Evolutionary conservation across 345 rosid species (phyloP), one percentile per base, ranked within the genome.

Genomic region (Gossypium mustelinum): DNA sequence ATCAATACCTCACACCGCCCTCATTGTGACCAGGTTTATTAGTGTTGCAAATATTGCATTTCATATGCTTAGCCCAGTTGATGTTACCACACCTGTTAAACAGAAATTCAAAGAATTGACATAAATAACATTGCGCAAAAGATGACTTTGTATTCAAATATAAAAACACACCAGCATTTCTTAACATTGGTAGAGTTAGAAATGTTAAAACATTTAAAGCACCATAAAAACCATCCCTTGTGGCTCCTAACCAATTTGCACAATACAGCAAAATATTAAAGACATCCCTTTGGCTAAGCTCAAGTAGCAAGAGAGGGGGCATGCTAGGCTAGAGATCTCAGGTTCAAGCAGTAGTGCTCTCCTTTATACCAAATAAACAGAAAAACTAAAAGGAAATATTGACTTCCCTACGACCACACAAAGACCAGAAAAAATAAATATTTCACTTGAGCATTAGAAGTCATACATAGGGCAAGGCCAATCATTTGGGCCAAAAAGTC

Each of bases 391-490:
- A 61, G 20, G n/a, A 18, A 44, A 66, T 20, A n/a, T 48, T 14
- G 72, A 68, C 72, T 24, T 8, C 13, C 11, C 20, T 47, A 61
- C 14, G 4, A 18, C 39, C 51, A 65, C 27, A 55, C 58, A 57
- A 61, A 16, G 17, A 70, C 22, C 16, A 59, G 11, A 14, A 58
- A 48, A 11, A 64, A 18, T 18, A 39, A 13, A 14, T 7, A 52
- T 60, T 43, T 68, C 61, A 57, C 5, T 57, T 41, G 73, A 44
- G 63, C 51, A 52, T 22, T n/a, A 24, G 77, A 74, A 27, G 66
- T 73, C 94, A 87, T 94, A 95, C 99, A 95, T 95, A 60, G 99
- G 99, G 82, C 97, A 95, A 82, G 97, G 51, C 99, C 99, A 95
- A 81, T 96, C 99, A 85, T 96, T 96, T 59, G 98, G 99, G 76